phyloP scores from a whole-genome alignment of 805 yeast genomes.

The Metschnikowia cerradonensis region DNA sequence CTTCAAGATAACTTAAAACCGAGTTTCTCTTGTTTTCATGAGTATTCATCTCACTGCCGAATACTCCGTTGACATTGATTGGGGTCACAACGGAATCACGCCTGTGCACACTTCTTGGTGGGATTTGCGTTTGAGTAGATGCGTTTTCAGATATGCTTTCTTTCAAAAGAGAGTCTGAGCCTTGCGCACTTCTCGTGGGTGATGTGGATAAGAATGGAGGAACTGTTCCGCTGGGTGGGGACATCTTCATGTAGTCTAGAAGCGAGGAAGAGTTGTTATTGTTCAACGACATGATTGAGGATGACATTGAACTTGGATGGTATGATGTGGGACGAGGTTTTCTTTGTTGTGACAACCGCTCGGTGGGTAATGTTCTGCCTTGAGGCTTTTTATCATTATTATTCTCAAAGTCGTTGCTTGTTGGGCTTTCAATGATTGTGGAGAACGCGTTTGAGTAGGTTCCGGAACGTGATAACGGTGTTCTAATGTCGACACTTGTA shows the following conservation, averaged over 20 bases:
- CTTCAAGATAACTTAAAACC: slow-evolving; percentile 41
- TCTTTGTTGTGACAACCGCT: slow-evolving; percentile 44
- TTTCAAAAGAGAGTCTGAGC: slow-evolving; percentile 23
- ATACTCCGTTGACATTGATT: slow-evolving; percentile 42
- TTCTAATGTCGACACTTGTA: neutral
- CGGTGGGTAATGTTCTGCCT: slow-evolving; percentile 14
- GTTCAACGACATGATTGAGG: slow-evolving; percentile 18
- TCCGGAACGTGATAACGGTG: slow-evolving; percentile 15
- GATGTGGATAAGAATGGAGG: slow-evolving; percentile 37
- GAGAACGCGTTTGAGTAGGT: slow-evolving; percentile 38
- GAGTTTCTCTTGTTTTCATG: slow-evolving; percentile 36
- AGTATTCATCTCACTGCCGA: slow-evolving; percentile 22
- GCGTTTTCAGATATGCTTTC: slow-evolving; percentile 16
- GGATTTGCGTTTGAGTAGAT: slow-evolving; percentile 10
- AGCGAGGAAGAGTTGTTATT: slow-evolving; percentile 18
- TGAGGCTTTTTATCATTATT: slow-evolving; percentile 5
- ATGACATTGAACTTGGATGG: slow-evolving; percentile 58
- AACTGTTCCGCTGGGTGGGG: slow-evolving; percentile 27
- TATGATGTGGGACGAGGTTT: slow-evolving; percentile 83
- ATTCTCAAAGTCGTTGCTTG: slow-evolving; percentile 11
- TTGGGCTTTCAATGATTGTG: slow-evolving; percentile 46
- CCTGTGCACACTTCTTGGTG: slow-evolving; percentile 11
- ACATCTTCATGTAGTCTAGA: slow-evolving; percentile 33
- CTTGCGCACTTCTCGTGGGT: slow-evolving; percentile 34
- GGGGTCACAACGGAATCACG: slow-evolving; percentile 39